Conservation (phyloP, 2,329 filamentous ascomycete genomes). For the Zymoseptoria brevis region DNA sequence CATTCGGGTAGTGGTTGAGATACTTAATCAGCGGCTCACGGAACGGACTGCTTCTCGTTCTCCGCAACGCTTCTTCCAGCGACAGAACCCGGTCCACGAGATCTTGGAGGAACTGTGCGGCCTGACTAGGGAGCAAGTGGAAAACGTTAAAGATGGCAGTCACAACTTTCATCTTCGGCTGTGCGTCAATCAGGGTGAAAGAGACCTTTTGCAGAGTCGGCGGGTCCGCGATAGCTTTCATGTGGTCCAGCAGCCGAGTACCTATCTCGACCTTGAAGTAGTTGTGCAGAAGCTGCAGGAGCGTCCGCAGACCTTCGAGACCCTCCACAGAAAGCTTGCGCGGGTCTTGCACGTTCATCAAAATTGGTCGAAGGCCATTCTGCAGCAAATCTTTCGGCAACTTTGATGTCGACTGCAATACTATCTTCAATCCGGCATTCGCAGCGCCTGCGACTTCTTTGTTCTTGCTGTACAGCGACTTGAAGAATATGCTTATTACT, state of each 20-base stretch:
- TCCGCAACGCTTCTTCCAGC: conserved; percentile 72
- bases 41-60: conserved; percentile 89
- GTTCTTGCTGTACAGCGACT: conserved; percentile 88
- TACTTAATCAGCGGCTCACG: conserved; percentile 84
- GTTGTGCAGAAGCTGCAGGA: conserved; percentile 86
- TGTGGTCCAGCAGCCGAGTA: conserved; percentile 81
- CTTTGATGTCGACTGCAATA: conserved; percentile 81
- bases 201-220: conserved; percentile 77
- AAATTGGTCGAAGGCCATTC: conserved; percentile 84
- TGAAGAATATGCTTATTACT: conserved; percentile 96
- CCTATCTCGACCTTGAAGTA: conserved; percentile 99
- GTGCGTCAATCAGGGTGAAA: conserved; percentile 90
- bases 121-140: conserved; percentile 83
- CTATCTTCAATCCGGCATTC: conserved; percentile 79
- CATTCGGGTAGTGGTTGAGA: conserved; percentile 83
- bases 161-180: conserved; percentile 86
- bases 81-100: conserved; percentile 86
- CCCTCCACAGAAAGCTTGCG: conserved; percentile 83
- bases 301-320: conserved; percentile 79
- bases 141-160: conserved; percentile 95
- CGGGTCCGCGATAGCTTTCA: conserved; percentile 81
- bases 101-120: conserved; percentile 81
- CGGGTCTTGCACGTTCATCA: conserved; percentile 91
- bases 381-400: conserved; percentile 92
- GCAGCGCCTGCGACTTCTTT: conserved; percentile 88